Conservation (phyloP, 495 filamentous ascomycete species). For the Diplogelasinospora grovesii region DNA sequence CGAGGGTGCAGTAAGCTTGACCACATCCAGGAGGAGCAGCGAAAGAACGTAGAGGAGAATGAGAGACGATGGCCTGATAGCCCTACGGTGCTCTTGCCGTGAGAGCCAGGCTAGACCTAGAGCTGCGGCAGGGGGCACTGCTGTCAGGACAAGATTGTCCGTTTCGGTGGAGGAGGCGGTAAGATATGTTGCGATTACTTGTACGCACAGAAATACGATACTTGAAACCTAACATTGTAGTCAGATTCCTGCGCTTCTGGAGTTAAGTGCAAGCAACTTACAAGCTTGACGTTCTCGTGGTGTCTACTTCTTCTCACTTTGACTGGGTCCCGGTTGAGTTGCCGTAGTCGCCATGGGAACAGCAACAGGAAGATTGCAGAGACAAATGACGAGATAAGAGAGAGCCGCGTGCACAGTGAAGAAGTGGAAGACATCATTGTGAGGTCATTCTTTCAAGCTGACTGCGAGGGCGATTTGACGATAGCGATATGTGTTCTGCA, state of each 20-base stretch:
- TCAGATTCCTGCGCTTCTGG: too few species aligned
- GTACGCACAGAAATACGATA: not conserved
- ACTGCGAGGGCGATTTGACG: too few species aligned
- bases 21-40: constrained; percentile 4
- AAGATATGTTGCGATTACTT: not conserved
- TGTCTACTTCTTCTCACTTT: not conserved
- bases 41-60: constrained; percentile 11
- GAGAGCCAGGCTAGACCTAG: constrained; percentile 4
- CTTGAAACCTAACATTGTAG: not conserved
- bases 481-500: not conserved
- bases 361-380: constrained; percentile 9
- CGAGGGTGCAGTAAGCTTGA: constrained; percentile 9
- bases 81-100: constrained; percentile 6
- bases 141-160: not conserved
- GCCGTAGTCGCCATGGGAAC: constrained; percentile 5
- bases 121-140: constrained; percentile 1
- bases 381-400: not conserved
- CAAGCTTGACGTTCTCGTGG: not conserved
- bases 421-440: too few species aligned
- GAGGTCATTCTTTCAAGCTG: too few species aligned
- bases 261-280: not conserved
- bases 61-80: constrained; percentile 8
- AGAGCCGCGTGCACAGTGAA: too few species aligned
- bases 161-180: not conserved
- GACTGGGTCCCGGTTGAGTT: not conserved